Base-by-base conservation (phyloP, 2,329 filamentous ascomycete genomes). In the Calycina herbarum region DNA sequence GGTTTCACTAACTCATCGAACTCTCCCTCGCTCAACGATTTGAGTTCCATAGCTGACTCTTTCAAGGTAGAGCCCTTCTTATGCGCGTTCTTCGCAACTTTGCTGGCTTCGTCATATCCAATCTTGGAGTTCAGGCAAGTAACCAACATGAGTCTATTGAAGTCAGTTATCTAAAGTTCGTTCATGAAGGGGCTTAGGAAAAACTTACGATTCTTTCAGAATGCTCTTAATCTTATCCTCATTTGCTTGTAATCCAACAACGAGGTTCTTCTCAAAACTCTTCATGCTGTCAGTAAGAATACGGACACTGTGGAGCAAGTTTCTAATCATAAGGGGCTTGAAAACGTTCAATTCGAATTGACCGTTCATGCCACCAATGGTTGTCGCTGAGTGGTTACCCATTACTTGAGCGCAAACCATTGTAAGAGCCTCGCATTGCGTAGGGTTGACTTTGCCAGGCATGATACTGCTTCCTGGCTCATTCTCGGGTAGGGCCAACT, bases 331-430 rank as follows among this genome's bases (percentile, higher is more conserved):
- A 66, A 98, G 87, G 56, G 95, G 95, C 86, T 98, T 98, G 88
- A 97, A 99, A 64, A 98, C 95, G 81, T 98, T 99, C 73, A 99
- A 87, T 82, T 98, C 95, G 74, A 99, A 99, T 82, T 98, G 96
- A 71, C 95, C 95, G 82, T 95, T 96, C 83, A 96, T 96, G 76
- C 94, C 95, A 69, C 93, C 93, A 74, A 98, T 93, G 35, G 94
- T 97, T 67, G 92, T 89, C 45, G 95, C 93, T 63, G 93, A 90
- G 78, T 98, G 89, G 85, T 99, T 99, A 76, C 95, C 95, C 86
- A 98, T 97, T 68, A 99, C 94, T 81, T 99, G 95, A 24, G 92
- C 88, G 83, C 94, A 97, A 67, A 98, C 85, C 95, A 99, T 99
- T 73, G 95, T 98, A 79, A 99, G 83, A 68, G 93, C 92, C 84